Evolutionary conservation across 495 filamentous ascomycete genomes (phyloP), one percentile per base, ranked within the genome.

Genomic region (Penicillium paxilli): DNA sequence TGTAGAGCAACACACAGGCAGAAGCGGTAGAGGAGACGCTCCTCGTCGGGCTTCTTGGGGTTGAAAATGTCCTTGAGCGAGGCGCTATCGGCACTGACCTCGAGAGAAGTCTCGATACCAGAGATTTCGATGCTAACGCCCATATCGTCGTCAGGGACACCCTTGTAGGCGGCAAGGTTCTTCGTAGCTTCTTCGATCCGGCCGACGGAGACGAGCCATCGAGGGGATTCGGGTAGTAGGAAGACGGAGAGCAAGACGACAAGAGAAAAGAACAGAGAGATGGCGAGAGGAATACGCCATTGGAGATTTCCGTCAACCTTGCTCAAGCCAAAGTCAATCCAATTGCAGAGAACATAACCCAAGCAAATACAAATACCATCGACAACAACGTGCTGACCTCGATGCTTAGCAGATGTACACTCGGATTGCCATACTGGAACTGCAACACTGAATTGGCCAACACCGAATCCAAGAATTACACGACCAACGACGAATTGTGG

Each of bases 281-380:
- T 68, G 30, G 66, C 52, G 64, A 76, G 35, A 0, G 69, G 71
- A 10, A 83, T 63, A 14, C 82, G 69, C 81, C 81, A 84, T n/a
- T 74, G 68, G 10, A 73, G 56, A 12, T 62, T 59, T 1, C 76
- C 75, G 19, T 58, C 48, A 5, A 72, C 58, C 44, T 72, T 76
- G 58, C 58, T 78, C 12, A 76, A 50, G 17, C 73, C 79, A 49
- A 80, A 88, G 57, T 83, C 81, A n/a, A 88, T 76, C 84, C 84
- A 88, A 54, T 86, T 85, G 12, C 80, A 83, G 12, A 86, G 74
- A 1, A 81, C 76, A 28, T 85, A 82, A 38, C 83, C 85, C 44
- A 84, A 74, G 52, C 81, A 84, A 58, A 80, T 81, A 62, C 69
- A 80, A 11, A 79, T 66, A 10, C 77, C 75, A 28, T 78, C 73